Conservation (phyloP, 2,329 filamentous ascomycete genomes). For the Trichoderma sp. region DNA sequence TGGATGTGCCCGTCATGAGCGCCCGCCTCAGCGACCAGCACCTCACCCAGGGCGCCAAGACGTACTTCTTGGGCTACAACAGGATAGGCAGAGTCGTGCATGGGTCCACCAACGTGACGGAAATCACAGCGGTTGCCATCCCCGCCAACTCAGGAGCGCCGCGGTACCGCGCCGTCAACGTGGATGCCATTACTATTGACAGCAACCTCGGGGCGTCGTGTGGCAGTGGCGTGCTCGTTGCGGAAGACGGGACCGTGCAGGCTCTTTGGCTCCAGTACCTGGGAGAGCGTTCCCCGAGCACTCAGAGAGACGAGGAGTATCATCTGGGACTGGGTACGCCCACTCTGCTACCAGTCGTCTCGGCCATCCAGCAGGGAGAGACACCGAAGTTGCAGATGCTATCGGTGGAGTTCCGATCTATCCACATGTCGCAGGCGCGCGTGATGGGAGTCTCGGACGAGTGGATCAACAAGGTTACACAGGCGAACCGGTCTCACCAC, state of each 20-base stretch:
- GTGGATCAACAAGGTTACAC: conserved; percentile 88
- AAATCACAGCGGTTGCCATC: conserved; percentile 95
- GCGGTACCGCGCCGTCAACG: conserved; percentile 89
- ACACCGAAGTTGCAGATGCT: conserved; percentile 84
- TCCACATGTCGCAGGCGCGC: conserved; percentile 94
- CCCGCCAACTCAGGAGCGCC: conserved; percentile 90
- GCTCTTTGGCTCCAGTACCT: conserved; percentile 97
- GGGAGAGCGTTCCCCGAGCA: conserved; percentile 77
- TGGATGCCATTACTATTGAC: conserved; percentile 96
- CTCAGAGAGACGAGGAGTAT: conserved; percentile 90
- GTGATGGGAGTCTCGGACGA: conserved; percentile 97
- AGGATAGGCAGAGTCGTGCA: conserved; percentile 92
- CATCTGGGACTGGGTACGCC: conserved; percentile 90
- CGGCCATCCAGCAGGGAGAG: conserved; percentile 76
- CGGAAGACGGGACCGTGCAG: conserved; percentile 87
- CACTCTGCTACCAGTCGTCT: conserved; percentile 82
- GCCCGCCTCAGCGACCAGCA: conserved; percentile 77
- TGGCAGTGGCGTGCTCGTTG: conserved; percentile 87
- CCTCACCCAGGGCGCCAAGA: conserved; percentile 90
- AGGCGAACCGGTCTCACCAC: conserved; percentile 86
- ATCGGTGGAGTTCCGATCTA: conserved; percentile 89
- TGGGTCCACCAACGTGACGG: conserved; percentile 89
- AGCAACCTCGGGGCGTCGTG: conserved; percentile 89
- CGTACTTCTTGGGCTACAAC: conserved; percentile 98
- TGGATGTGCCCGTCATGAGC: conserved; percentile 90